These are phyloP conservation scores for Atalantia buxifolia DNA, from an alignment of 345 rosid genomes.

Conservation along the genomic window DNA sequence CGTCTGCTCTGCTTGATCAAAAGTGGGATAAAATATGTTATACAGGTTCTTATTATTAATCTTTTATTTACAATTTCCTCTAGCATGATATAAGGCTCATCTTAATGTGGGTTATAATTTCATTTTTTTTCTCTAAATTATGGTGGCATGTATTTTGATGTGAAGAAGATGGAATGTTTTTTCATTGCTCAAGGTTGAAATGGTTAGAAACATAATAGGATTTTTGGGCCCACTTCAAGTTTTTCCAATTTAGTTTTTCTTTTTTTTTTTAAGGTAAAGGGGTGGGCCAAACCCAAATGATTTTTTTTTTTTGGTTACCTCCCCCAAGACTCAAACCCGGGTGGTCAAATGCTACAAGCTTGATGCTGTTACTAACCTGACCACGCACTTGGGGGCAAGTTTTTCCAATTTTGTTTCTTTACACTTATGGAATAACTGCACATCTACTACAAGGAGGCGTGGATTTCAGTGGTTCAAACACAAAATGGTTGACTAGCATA, in stretches of 20 bases:
- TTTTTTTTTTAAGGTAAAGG: too few species aligned
- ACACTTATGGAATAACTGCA: not conserved
- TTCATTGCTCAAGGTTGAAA: not conserved
- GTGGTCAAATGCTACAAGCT: too few species aligned
- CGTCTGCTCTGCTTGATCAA: slow-evolving; percentile 75
- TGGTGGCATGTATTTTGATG: not conserved
- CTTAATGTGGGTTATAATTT: not conserved
- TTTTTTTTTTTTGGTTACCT: too few species aligned
- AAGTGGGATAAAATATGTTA: slow-evolving; percentile 97
- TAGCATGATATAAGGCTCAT: not conserved
- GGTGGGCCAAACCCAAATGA: too few species aligned
- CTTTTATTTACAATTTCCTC: not conserved
- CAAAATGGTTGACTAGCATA: not conserved
- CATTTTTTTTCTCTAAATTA: not conserved
- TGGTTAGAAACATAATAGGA: not conserved
- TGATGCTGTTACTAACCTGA: too few species aligned
- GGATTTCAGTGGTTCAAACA: not conserved
- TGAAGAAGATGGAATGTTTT: not conserved
- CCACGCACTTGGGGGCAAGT: not conserved
- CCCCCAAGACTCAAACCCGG: too few species aligned
- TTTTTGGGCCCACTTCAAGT: not conserved
- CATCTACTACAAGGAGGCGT: not conserved
- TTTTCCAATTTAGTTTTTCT: not conserved
- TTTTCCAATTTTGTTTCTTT: not conserved
- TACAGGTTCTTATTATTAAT: slow-evolving; percentile 58